Evolutionary conservation across 2,329 filamentous ascomycete genomes (phyloP), one percentile per base, ranked within the genome.

Genomic region (Dactylonectria estremocensis): DNA sequence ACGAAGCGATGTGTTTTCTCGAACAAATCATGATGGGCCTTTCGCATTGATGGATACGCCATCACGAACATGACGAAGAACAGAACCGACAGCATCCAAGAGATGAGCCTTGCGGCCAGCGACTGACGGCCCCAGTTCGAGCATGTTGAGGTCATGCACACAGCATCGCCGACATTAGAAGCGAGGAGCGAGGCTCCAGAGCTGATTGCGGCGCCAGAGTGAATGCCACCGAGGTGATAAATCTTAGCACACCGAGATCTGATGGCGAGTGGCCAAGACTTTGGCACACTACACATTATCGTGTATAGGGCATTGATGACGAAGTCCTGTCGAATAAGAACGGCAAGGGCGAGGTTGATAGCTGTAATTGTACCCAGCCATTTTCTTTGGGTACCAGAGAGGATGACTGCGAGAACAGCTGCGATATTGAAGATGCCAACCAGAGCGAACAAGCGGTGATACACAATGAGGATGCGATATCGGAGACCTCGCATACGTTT

Each of bases 1-100:
- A 87, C 86, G 76, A 92, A 94, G 31, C 92, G 90, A 79, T 95
- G 92, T 35, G 87, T 87, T 56, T 87, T 81, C 81, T 95, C 92
- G 75, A 94, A 95, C 49, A 85, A 80, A 78, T 95, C 87, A 81
- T 95, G 93, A 68, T 86, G 84, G 35, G 83, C 85, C 72, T 85
- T 83, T 22, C 93, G 89, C 64, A 94, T 83, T 11, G 79, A 77
- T 1, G 93, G 92, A 76, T 91, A 86, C 1, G 93, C 91, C 59
- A 90, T 87, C 54, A 82, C 79, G 50, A 92, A 83, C 75, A 94
- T 91, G 22, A 82, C 75, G 56, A 88, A 71, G 69, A 93, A 85
- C 59, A 93, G 83, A 2, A 81, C 76, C 18, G 88, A 81, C 22
- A 93, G 84, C 18, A 91, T 75, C 75, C 88, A 91, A 10, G 88